Conservation (phyloP, 352 stramenopile species). For the Phytophthora fragariaefolia region DNA sequence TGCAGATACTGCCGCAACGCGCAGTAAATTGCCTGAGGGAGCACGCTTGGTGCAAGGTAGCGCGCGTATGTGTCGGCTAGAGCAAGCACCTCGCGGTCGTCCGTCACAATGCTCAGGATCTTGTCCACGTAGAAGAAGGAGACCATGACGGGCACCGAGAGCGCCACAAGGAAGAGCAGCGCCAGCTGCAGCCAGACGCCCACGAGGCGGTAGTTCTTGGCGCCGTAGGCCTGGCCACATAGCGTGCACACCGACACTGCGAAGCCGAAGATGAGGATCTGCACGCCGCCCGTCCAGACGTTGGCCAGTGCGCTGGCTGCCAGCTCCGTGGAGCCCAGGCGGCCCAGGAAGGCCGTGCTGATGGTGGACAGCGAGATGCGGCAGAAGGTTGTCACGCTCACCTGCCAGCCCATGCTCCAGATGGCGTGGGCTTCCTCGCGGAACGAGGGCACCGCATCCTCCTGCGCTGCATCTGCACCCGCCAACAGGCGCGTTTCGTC, state of each 20-base stretch:
- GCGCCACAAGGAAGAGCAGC: conserved; percentile 67
- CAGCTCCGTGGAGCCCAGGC: conserved; percentile 77
- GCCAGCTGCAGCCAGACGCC: conserved; percentile 84
- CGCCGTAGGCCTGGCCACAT: conserved; percentile 80
- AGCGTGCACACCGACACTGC: conserved; percentile 83
- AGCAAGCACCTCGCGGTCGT: conserved; percentile 64
- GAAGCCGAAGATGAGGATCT: conserved; percentile 84
- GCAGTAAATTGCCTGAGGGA: conserved; percentile 76
- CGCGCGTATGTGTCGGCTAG: conserved; percentile 71
- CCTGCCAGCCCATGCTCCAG: conserved; percentile 87
- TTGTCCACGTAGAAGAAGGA: conserved; percentile 86
- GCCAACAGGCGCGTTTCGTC: conserved; percentile 18
- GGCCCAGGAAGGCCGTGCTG: conserved; percentile 78
- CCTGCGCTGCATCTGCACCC: neutral
- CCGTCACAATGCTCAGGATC: conserved; percentile 71
- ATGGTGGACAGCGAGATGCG: conserved; percentile 83
- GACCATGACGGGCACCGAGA: conserved; percentile 77
- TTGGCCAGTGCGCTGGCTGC: conserved; percentile 72
- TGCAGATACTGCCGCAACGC: conserved; percentile 82
- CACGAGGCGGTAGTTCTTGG: conserved; percentile 80
- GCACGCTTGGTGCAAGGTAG: conserved; percentile 65
- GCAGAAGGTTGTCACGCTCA: conserved; percentile 84
- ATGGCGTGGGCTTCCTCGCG: conserved; percentile 69
- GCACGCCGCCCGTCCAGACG: conserved; percentile 83
- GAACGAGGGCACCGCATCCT: conserved; percentile 38